Evolutionary conservation across 805 yeast species (phyloP).

Genomic region (Yarrowia deformans): DNA sequence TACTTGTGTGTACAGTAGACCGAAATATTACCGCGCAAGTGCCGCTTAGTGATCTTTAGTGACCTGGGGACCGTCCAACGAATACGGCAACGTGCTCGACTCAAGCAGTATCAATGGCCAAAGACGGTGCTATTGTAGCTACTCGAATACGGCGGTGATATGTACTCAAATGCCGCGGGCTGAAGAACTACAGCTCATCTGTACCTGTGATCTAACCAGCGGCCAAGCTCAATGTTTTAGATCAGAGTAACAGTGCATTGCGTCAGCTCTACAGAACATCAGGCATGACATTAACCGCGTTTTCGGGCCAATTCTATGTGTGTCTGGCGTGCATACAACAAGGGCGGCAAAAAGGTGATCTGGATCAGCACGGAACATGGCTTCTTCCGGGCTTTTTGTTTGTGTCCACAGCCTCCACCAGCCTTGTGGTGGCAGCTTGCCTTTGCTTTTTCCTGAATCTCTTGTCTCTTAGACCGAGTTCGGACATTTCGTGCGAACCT

Average conservation of each 20-base stretch:
- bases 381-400: too few species aligned
- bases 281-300: neutral
- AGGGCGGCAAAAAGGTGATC: too few species aligned
- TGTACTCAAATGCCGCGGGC: too few species aligned
- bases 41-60: neutral
- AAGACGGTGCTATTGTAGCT: too few species aligned
- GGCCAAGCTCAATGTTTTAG: neutral
- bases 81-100: constrained; percentile 18
- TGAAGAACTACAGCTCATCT: neutral
- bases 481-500: neutral
- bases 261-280: neutral
- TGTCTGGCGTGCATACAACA: too few species aligned
- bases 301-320: neutral
- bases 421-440: too few species aligned
- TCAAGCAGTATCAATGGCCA: neutral
- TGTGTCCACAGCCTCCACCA: too few species aligned
- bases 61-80: neutral
- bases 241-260: constrained; percentile 9
- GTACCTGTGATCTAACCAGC: neutral
- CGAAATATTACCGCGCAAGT: neutral
- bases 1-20: neutral
- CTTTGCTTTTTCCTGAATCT: too few species aligned
- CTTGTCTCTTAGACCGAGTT: neutral
- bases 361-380: too few species aligned
- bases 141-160: too few species aligned